Conservation (phyloP, 2,329 filamentous ascomycete species). For the Trichoderma pleuroti region DNA sequence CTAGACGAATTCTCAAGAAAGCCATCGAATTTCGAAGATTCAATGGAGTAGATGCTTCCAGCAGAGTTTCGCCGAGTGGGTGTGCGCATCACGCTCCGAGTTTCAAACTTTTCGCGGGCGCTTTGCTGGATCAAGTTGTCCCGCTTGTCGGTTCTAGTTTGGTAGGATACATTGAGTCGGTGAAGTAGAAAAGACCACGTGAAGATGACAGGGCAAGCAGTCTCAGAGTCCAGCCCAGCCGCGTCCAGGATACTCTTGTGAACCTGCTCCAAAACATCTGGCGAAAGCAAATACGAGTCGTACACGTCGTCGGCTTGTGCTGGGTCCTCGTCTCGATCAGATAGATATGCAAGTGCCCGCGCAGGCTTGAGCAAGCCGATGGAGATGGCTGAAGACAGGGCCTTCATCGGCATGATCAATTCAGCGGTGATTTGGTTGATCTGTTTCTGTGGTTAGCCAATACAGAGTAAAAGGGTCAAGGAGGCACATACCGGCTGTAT, state of each 20-base stretch:
- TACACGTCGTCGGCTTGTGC: conserved; percentile 36
- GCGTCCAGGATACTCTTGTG: conserved; percentile 67
- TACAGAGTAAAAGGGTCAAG: neutral
- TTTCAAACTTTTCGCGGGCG: conserved; percentile 54
- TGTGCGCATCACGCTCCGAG: conserved; percentile 41
- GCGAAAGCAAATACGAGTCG: conserved; percentile 64
- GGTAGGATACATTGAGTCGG: conserved; percentile 62
- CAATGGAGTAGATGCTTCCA: conserved; percentile 60
- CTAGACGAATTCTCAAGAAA: conserved; percentile 51
- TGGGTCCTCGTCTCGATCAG: conserved; percentile 38
- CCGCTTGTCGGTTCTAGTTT: conserved; percentile 57
- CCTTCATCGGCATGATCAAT: conserved; percentile 62
- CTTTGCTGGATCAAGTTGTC: conserved; percentile 57
- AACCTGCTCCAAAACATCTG: conserved; percentile 66
- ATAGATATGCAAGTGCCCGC: conserved; percentile 46
- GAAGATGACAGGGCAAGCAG: conserved; percentile 70
- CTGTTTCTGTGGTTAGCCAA: conserved; percentile 27
- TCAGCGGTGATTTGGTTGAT: conserved; percentile 43
- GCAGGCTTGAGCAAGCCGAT: conserved; percentile 67
- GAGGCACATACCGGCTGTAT: conserved; percentile 42
- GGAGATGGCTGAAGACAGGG: conserved; percentile 66
- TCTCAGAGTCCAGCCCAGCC: conserved; percentile 52
- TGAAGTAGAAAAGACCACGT: conserved; percentile 77
- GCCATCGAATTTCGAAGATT: conserved; percentile 56
- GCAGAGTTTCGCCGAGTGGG: conserved; percentile 53